Evolutionary conservation across 2,329 filamentous ascomycete species (phyloP).

Genomic region (Corniculantispora saksenae): DNA sequence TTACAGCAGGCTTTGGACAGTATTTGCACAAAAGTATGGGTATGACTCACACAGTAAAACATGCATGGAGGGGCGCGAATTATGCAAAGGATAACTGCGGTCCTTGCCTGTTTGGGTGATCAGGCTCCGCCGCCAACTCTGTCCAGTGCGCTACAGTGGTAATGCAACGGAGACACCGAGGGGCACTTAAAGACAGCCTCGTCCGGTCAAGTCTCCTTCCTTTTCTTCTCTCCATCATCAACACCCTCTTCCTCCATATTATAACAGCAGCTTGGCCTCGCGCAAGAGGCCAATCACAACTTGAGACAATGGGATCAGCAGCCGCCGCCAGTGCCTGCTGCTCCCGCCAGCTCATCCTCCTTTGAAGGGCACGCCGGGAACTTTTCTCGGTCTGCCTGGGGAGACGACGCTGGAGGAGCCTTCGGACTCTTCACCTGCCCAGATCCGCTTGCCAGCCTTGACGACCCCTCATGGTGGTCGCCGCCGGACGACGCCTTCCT

Average conservation of each 20-base stretch:
- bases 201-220: not conserved
- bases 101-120: not conserved
- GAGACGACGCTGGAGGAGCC: slow-evolving; percentile 4
- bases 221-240: not conserved
- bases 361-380: slow-evolving; percentile 5
- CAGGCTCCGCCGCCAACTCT: not conserved
- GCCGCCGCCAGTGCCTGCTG: slow-evolving; percentile 10
- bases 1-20: not conserved
- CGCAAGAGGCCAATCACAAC: slow-evolving; percentile 17
- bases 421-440: not conserved
- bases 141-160: not conserved
- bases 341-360: slow-evolving; percentile 17
- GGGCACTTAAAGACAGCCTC: not conserved
- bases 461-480: slow-evolving; percentile 1
- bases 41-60: not conserved
- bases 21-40: not conserved
- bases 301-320: slow-evolving; percentile 19
- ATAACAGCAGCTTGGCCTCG: slow-evolving; percentile 17
- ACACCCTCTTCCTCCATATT: not conserved
- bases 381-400: slow-evolving; percentile 13
- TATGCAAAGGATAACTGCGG: not conserved
- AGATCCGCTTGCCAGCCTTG: not conserved
- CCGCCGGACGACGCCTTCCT: not conserved
- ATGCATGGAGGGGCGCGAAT: not conserved
- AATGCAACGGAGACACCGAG: not conserved